Evolutionary conservation across 106 monocot species (phyloP).

Genomic region (Iris macrosiphon): DNA sequence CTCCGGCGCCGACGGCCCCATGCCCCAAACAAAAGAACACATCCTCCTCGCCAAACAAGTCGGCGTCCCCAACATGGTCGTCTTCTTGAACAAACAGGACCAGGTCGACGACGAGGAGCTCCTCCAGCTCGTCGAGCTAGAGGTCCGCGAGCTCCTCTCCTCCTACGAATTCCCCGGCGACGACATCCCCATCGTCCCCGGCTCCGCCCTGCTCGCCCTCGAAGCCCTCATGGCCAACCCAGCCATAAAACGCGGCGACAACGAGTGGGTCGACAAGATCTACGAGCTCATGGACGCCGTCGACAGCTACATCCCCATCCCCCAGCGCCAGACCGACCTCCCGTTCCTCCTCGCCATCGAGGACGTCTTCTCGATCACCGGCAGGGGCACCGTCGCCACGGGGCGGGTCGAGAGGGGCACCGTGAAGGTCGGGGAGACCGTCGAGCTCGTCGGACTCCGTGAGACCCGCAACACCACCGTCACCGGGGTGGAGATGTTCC

Average conservation of each 20-base stretch:
- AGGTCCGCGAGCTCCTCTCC: slow-evolving; percentile 80
- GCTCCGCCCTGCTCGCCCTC: slow-evolving; percentile 89
- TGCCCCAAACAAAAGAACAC: slow-evolving; percentile 85
- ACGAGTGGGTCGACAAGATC: slow-evolving; percentile 89
- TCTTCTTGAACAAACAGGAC: slow-evolving; percentile 92
- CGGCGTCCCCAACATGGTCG: slow-evolving; percentile 88
- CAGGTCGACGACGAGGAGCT: slow-evolving; percentile 90
- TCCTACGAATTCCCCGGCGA: slow-evolving; percentile 91
- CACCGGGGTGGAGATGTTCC: slow-evolving; percentile 88
- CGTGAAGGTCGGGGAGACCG: slow-evolving; percentile 56
- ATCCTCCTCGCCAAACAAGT: slow-evolving; percentile 76
- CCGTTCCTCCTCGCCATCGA: slow-evolving; percentile 89
- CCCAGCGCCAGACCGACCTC: slow-evolving; percentile 79
- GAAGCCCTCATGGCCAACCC: slow-evolving; percentile 75
- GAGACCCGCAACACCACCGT: slow-evolving; percentile 63
- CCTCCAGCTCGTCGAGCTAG: slow-evolving; percentile 72
- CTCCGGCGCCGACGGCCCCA: slow-evolving; percentile 72
- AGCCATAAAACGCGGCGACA: slow-evolving; percentile 60
- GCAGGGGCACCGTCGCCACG: slow-evolving; percentile 88
- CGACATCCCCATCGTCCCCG: slow-evolving; percentile 77
- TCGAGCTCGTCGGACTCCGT: slow-evolving; percentile 61
- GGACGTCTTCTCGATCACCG: slow-evolving; percentile 97
- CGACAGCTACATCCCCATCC: slow-evolving; percentile 86
- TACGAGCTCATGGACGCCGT: slow-evolving; percentile 79
- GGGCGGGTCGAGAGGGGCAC: slow-evolving; percentile 80